phyloP scores from a whole-genome alignment of 257 asterid species.

The Solanum chiquidenum region DNA sequence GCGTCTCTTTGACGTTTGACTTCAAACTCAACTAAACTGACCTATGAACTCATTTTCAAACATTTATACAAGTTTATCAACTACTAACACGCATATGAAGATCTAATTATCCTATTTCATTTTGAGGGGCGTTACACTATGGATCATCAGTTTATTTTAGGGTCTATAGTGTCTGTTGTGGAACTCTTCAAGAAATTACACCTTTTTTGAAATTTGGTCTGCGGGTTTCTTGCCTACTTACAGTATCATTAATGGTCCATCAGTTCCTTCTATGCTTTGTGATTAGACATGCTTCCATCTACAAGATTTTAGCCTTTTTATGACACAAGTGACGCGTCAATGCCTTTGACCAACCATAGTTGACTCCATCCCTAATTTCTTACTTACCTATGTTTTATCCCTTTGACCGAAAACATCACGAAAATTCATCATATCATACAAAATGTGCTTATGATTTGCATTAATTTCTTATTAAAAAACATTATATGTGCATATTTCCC shows the following conservation, averaged over 20 bases:
- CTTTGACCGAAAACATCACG: neutral
- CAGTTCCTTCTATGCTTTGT: neutral
- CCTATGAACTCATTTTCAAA: too few species aligned
- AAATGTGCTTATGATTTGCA: neutral
- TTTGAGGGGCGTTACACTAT: too few species aligned
- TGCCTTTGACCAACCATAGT: neutral
- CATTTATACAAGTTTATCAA: too few species aligned
- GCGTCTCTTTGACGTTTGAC: too few species aligned
- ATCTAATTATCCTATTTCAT: too few species aligned
- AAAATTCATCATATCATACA: neutral
- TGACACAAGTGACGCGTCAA: neutral
- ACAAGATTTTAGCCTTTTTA: too few species aligned
- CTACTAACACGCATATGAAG: too few species aligned
- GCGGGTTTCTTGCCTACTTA: too few species aligned
- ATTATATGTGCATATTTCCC: neutral
- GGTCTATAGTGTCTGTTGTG: neutral
- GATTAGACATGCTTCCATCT: neutral
- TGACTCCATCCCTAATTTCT: neutral
- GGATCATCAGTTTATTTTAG: too few species aligned
- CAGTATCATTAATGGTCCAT: neutral
- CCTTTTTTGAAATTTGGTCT: neutral
- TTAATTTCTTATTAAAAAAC: too few species aligned
- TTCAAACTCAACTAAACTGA: too few species aligned
- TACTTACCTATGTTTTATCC: neutral
- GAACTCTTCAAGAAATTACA: neutral